phyloP scores from a whole-genome alignment of 2,329 filamentous ascomycete genomes.

The Alternaria brassicicola region DNA sequence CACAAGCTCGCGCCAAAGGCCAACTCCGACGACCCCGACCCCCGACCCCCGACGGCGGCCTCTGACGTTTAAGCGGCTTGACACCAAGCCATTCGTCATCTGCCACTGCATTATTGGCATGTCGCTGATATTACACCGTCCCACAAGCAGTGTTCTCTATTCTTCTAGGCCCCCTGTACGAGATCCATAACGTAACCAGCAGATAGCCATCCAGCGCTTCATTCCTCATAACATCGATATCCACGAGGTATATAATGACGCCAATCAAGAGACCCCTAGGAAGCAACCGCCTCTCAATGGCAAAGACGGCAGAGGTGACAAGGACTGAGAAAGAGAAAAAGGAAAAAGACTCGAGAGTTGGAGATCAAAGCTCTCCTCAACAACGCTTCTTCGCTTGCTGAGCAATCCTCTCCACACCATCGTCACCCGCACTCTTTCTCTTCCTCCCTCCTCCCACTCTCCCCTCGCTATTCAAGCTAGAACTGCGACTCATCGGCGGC shows the following conservation, averaged over 20 bases:
- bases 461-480: slow-evolving; percentile 30
- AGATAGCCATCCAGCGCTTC: neutral
- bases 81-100: slow-evolving; percentile 6
- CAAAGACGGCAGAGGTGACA: too few relatives aligned
- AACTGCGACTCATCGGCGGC: slow-evolving; percentile 40
- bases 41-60: slow-evolving; percentile 5
- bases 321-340: too few relatives aligned
- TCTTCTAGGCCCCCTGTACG: neutral
- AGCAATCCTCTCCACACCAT: slow-evolving; percentile 16
- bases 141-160: neutral
- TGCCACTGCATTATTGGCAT: slow-evolving; percentile 2
- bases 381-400: slow-evolving; percentile 29
- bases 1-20: slow-evolving; percentile 17
- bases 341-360: too few relatives aligned
- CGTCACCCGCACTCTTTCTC: slow-evolving; percentile 39
- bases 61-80: neutral
- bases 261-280: too few relatives aligned
- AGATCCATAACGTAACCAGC: neutral
- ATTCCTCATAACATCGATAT: neutral
- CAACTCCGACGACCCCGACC: slow-evolving; percentile 18
- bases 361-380: too few relatives aligned
- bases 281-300: neutral
- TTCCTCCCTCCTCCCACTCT: slow-evolving; percentile 21
- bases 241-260: neutral
- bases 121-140: slow-evolving; percentile 5